These are phyloP conservation scores for Aspergillus ostianus DNA, from an alignment of 495 filamentous ascomycete species.

Conservation along the genomic window DNA sequence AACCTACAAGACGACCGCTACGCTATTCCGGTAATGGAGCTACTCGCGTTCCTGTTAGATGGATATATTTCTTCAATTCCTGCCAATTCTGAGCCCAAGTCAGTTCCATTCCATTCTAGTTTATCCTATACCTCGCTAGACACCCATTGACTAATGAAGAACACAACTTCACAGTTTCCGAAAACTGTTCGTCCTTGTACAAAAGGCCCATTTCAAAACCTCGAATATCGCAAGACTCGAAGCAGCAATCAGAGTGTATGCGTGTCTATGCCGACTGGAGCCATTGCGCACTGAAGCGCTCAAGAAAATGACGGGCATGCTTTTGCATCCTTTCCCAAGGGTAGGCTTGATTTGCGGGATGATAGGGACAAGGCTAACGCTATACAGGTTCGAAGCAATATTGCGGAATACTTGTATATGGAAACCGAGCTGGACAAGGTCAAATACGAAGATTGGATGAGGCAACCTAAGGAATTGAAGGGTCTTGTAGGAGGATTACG, in stretches of 20 bases:
- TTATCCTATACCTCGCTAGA: neutral
- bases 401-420: constrained; percentile 41
- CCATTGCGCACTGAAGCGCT: constrained; percentile 43
- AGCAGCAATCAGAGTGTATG: constrained; percentile 75
- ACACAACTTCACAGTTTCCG: constrained; percentile 41
- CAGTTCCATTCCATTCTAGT: neutral
- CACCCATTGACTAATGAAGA: neutral
- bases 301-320: constrained; percentile 56
- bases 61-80: constrained; percentile 27
- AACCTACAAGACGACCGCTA: constrained; percentile 64
- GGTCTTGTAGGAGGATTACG: constrained; percentile 33
- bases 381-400: constrained; percentile 33
- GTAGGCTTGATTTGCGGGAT: constrained; percentile 35
- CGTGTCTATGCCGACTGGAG: constrained; percentile 52
- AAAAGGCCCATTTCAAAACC: constrained; percentile 80
- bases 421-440: constrained; percentile 33
- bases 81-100: constrained; percentile 24
- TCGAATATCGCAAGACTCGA: constrained; percentile 74
- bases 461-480: constrained; percentile 39
- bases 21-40: constrained; percentile 70
- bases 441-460: constrained; percentile 44
- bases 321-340: constrained; percentile 64
- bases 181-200: constrained; percentile 63
- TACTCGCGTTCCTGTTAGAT: constrained; percentile 70
- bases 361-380: constrained; percentile 3